These are phyloP conservation scores for Coemansia sp. DNA, from an alignment of 192 early-diverging fungal genomes.

Conservation along the genomic window DNA sequence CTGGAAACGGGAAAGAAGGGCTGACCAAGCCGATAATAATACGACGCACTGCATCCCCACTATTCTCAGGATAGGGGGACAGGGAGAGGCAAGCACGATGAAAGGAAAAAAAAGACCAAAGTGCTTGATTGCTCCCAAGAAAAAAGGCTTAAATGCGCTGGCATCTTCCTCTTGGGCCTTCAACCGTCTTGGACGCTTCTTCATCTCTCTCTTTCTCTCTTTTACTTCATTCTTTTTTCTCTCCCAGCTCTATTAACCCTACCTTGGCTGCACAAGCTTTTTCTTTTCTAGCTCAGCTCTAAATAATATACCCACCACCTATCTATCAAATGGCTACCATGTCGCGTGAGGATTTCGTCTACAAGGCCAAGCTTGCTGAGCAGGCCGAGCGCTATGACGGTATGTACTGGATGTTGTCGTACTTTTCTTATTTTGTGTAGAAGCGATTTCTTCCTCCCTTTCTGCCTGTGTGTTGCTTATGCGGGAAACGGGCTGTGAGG, in stretches of 20 bases:
- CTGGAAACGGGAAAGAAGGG: too few species aligned
- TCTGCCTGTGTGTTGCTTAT: not conserved
- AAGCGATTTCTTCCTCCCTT: not conserved
- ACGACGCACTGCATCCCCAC: not conserved
- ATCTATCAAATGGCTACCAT: slow-evolving; percentile 3
- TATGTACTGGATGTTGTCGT: slow-evolving; percentile 50
- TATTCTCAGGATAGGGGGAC: slow-evolving; percentile 6
- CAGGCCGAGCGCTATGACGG: slow-evolving; percentile 99
- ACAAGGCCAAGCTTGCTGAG: slow-evolving; percentile 99
- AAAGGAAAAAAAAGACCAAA: not conserved
- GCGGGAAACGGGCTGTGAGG: too few species aligned
- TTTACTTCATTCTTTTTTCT: slow-evolving; percentile 5
- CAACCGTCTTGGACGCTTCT: not conserved
- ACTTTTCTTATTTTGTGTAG: not conserved
- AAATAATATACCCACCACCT: slow-evolving; percentile 2
- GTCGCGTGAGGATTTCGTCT: slow-evolving; percentile 78
- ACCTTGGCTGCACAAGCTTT: not conserved
- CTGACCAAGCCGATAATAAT: too few species aligned
- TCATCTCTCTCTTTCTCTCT: not conserved
- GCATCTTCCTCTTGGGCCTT: slow-evolving; percentile 8
- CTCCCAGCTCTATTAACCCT: not conserved
- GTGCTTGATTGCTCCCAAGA: not conserved
- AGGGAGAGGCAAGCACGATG: not conserved
- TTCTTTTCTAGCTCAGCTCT: not conserved
- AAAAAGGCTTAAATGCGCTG: slow-evolving; percentile 16